Conservation (phyloP, 179 eudicot genomes). For the Amaranthus tricolor region DNA sequence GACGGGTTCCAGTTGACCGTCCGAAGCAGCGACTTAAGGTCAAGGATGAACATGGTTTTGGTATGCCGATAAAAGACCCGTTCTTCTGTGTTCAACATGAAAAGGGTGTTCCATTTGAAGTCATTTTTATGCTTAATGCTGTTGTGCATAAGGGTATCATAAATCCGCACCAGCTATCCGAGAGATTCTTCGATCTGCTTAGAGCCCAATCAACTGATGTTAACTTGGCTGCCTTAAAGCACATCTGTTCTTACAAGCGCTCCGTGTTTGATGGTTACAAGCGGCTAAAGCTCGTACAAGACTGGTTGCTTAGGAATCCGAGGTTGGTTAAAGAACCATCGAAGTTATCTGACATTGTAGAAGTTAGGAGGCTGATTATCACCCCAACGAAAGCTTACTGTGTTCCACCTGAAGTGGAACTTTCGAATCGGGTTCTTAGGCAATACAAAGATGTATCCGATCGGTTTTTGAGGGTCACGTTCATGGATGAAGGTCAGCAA, state of each 20-base stretch:
- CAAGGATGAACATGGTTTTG: conserved; percentile 62
- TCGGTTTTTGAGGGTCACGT: conserved; percentile 85
- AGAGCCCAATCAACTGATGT: conserved; percentile 48
- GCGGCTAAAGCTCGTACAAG: conserved; percentile 49
- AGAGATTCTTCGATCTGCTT: conserved; percentile 46
- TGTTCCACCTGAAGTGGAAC: conserved; percentile 80
- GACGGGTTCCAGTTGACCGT: conserved; percentile 36
- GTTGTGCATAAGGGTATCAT: conserved; percentile 72
- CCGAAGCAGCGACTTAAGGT: conserved; percentile 29
- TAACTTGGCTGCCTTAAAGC: conserved; percentile 65
- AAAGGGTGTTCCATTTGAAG: conserved; percentile 50
- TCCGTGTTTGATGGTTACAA: conserved; percentile 59
- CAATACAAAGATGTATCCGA: conserved; percentile 60
- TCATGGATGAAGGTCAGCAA: conserved; percentile 91
- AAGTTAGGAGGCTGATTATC: conserved; percentile 72
- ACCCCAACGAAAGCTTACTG: conserved; percentile 89
- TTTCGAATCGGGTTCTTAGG: conserved; percentile 81
- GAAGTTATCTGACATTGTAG: conserved; percentile 48
- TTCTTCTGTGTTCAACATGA: conserved; percentile 61
- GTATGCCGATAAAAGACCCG: conserved; percentile 46
- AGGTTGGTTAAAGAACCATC: conserved; percentile 47
- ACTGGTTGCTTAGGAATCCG: conserved; percentile 73
- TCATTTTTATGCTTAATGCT: conserved; percentile 67
- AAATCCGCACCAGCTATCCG: conserved; percentile 65
- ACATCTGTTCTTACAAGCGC: conserved; percentile 55